phyloP scores from a whole-genome alignment of 148 eudicot species.

The Nepenthes mirabilis region DNA sequence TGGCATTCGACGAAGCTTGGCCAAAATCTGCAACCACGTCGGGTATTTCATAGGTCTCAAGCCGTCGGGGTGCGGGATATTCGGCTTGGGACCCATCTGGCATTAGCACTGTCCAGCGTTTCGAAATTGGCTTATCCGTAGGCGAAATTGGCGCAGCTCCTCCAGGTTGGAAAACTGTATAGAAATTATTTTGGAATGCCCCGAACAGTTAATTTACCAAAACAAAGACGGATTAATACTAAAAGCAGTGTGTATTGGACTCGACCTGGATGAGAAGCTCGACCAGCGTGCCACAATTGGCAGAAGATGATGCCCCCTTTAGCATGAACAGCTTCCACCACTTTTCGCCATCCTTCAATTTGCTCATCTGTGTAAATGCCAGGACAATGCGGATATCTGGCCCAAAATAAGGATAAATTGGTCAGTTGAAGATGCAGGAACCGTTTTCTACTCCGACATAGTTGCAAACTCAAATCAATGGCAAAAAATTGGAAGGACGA shows the following conservation, averaged over 20 bases:
- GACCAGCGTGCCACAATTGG: constrained; percentile 62
- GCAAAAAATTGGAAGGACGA: too few species aligned
- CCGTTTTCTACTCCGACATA: too few species aligned
- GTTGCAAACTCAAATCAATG: too few species aligned
- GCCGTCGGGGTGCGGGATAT: constrained; percentile 39
- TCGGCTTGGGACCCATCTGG: constrained; percentile 39
- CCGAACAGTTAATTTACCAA: neutral
- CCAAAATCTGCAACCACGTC: constrained; percentile 51
- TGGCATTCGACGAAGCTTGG: constrained; percentile 65
- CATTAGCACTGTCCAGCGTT: constrained; percentile 43
- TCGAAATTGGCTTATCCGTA: constrained; percentile 59
- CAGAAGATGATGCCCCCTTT: constrained; percentile 63
- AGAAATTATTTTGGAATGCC: neutral
- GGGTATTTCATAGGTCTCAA: constrained; percentile 23
- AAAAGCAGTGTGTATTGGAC: neutral
- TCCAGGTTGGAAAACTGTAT: constrained; percentile 53
- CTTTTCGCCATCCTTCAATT: constrained; percentile 73
- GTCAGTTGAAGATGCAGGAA: neutral
- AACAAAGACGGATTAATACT: neutral
- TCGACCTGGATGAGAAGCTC: constrained; percentile 11
- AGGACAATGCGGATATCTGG: constrained; percentile 48
- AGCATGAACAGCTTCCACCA: constrained; percentile 58
- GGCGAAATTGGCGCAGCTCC: constrained; percentile 60
- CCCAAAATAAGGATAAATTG: neutral
- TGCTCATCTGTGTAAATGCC: constrained; percentile 64